Evolutionary conservation across 306 rosid genomes (phyloP).

Genomic region (Lathyrus tuberosus): DNA sequence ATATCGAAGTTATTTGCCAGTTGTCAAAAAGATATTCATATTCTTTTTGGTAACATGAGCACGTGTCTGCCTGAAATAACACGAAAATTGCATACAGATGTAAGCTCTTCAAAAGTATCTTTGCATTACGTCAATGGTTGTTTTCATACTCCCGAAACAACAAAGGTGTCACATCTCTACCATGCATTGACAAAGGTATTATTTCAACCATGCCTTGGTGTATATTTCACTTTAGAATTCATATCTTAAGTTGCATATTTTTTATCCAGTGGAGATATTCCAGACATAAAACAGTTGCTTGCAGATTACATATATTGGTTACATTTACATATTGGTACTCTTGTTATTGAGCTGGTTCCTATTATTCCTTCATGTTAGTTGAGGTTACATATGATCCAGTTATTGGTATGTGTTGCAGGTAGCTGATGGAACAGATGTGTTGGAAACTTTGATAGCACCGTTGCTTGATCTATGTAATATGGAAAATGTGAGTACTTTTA

Average conservation of each 20-base stretch:
- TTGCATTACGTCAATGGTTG: constrained; percentile 40
- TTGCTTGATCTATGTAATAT: constrained; percentile 72
- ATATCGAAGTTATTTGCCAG: constrained; percentile 64
- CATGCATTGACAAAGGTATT: constrained; percentile 70
- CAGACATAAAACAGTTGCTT: constrained; percentile 3
- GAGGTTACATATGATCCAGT: constrained; percentile 30
- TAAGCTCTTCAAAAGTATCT: constrained; percentile 49
- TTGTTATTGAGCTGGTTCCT: constrained; percentile 33
- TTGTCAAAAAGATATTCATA: constrained; percentile 70
- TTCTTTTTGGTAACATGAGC: constrained; percentile 73
- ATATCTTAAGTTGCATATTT: constrained; percentile 1
- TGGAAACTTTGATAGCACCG: constrained; percentile 71
- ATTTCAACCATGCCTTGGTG: too few relatives aligned
- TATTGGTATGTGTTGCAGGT: constrained; percentile 58
- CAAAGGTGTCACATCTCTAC: constrained; percentile 70
- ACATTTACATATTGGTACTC: background rate
- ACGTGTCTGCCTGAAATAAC: constrained; percentile 47
- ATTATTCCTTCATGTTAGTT: constrained; percentile 34
- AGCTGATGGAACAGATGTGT: constrained; percentile 57
- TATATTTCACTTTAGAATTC: constrained; percentile 26
- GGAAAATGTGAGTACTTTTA: constrained; percentile 69
- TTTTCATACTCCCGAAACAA: constrained; percentile 57
- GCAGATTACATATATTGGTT: background rate
- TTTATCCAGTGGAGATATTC: constrained; percentile 15
- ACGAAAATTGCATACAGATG: constrained; percentile 47